phyloP scores from a whole-genome alignment of 306 rosid species.

The Cucurbita pepo region DNA sequence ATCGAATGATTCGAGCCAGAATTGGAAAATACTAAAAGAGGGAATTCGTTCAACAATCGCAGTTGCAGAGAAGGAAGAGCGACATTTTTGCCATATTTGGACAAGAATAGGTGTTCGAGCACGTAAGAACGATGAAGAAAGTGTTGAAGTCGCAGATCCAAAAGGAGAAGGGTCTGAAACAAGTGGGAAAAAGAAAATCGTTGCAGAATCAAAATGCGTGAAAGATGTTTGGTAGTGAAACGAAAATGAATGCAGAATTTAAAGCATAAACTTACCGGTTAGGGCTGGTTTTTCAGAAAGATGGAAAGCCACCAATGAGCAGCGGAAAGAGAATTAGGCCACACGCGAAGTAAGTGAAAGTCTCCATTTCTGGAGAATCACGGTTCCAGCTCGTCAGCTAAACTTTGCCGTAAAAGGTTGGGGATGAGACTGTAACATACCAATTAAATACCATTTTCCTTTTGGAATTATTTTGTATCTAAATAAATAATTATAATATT shows the following conservation, averaged over 20 bases:
- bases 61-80: not conserved
- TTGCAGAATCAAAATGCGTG: not conserved
- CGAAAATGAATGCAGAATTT: not conserved
- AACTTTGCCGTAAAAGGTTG: conserved; percentile 1
- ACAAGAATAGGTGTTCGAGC: not conserved
- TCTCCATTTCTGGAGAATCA: not conserved
- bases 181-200: not conserved
- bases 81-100: not conserved
- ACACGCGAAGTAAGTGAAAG: not conserved
- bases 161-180: not conserved
- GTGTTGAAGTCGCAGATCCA: not conserved
- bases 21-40: not conserved
- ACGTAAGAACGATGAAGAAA: not conserved
- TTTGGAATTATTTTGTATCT: not conserved
- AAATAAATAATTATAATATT: too few species aligned
- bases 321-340: not conserved
- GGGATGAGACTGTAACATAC: not conserved
- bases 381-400: not conserved
- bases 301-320: not conserved
- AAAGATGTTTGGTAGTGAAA: not conserved
- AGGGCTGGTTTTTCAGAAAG: not conserved
- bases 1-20: not conserved
- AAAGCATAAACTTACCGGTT: conserved; percentile 1
- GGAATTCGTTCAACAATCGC: not conserved
- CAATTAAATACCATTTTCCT: not conserved